These are phyloP conservation scores for Pseudofabraea citricarpa DNA, from an alignment of 2,329 filamentous ascomycete genomes.

Conservation along the genomic window DNA sequence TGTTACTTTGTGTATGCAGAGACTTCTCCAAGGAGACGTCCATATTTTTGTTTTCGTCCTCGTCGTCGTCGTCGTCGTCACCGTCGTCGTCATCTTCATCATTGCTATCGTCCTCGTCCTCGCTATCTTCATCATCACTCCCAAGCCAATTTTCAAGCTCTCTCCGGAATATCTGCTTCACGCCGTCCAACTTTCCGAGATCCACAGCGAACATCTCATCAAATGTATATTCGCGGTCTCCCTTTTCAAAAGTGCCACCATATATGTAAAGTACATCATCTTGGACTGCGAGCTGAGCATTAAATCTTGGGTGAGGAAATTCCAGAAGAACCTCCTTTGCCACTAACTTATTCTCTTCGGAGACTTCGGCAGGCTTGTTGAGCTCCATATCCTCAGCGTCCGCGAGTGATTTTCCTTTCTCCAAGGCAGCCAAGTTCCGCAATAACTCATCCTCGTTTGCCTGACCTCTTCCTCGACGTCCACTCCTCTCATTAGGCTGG, in stretches of 20 bases:
- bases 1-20: slow-evolving; percentile 38
- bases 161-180: slow-evolving; percentile 82
- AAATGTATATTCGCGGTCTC: slow-evolving; percentile 91
- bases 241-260: slow-evolving; percentile 92
- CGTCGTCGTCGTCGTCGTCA: slow-evolving; percentile 43
- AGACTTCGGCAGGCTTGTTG: slow-evolving; percentile 42
- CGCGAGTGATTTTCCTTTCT: slow-evolving; percentile 65
- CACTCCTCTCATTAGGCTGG: slow-evolving; percentile 49
- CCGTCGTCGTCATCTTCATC: slow-evolving; percentile 44
- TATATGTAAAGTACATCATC: slow-evolving; percentile 92
- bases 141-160: slow-evolving; percentile 83
- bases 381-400: slow-evolving; percentile 44
- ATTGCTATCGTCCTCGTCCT: slow-evolving; percentile 49
- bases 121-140: slow-evolving; percentile 57
- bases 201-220: slow-evolving; percentile 93
- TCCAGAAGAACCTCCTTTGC: slow-evolving; percentile 68
- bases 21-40: slow-evolving; percentile 21
- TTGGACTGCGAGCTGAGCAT: slow-evolving; percentile 84
- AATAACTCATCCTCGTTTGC: slow-evolving; percentile 90
- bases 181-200: slow-evolving; percentile 90
- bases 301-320: slow-evolving; percentile 86
- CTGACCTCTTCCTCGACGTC: slow-evolving; percentile 69
- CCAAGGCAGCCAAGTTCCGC: slow-evolving; percentile 78
- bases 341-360: slow-evolving; percentile 51
- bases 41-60: slow-evolving; percentile 38